Base-by-base conservation (phyloP, 116 monocot species). In the Trichopus zeylanicus region DNA sequence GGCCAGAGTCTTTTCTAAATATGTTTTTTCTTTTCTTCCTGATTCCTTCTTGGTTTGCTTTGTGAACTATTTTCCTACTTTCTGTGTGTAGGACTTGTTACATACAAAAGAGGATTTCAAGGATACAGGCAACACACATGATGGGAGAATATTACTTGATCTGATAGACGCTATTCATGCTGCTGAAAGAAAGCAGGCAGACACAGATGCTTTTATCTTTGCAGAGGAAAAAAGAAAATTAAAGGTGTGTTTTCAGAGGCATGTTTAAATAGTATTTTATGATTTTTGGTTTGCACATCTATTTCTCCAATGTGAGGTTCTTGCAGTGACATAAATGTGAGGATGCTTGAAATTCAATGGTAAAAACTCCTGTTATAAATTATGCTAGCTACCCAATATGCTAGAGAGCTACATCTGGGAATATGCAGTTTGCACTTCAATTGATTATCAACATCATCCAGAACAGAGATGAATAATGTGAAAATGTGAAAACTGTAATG, bases 171-270 rank as follows among this genome's bases (percentile, higher is more conserved):
- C 75, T 65, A 87, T 95, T 65, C 90, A 90, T 79, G 67, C 74
- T 59, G 95, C 95, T 70, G 90, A 95, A 63, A 78, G 65, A 81
- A 83, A 73, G 73, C 95, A 95, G 64, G 87, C 90, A 55, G 87
- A 95, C 48, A 61, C 60, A 54, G 95, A 95, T 81, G 81, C 83
- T 54, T 72, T 70, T 37, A 68, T 70, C 30, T 90, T 84, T 76
- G 56, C 81, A 55, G 86, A 90, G 75, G 81, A 95, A 70, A 95
- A 79, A 68, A 73, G 70, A 60, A 74, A 51, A 59, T 25, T 95
- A 49, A 95, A 95, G 90, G 95, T 95, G 66, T 53, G 32, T 20
- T 68, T 13, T 56, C 48, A 26, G 13, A 42, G 42, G 42, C 42
- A 13, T 9, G 13, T 9, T 13, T n/a, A 42, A 1, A 42, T 42